Conservation (phyloP, 2,329 filamentous ascomycete species). For the Penicillium psychrosexuale region DNA sequence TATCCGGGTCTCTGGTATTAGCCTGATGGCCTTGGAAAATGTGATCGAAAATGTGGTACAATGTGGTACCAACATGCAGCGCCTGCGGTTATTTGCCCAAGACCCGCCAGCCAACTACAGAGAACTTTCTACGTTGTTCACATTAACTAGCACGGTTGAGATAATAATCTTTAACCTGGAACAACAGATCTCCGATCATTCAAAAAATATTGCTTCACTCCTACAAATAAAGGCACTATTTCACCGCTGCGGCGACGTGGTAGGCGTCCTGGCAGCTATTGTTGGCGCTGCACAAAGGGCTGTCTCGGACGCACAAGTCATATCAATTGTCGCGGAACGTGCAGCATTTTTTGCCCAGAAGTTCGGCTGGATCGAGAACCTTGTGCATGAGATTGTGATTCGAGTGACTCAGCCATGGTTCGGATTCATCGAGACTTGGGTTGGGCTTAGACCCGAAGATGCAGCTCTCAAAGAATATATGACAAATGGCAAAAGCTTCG, state of each 20-base stretch:
- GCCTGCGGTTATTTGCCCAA: constrained; percentile 35
- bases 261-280: constrained; percentile 37
- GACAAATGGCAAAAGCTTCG: constrained; percentile 56
- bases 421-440: constrained; percentile 68
- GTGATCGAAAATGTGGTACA: constrained; percentile 31
- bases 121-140: constrained; percentile 33
- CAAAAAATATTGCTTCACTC: constrained; percentile 30
- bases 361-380: constrained; percentile 58
- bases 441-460: constrained; percentile 63
- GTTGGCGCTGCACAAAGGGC: constrained; percentile 47
- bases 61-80: constrained; percentile 40
- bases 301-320: constrained; percentile 57
- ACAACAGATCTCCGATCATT: constrained; percentile 30
- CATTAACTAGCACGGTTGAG: constrained; percentile 34
- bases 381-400: constrained; percentile 65
- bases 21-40: constrained; percentile 40
- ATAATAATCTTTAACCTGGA: constrained; percentile 40
- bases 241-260: constrained; percentile 37
- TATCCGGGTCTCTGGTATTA: constrained; percentile 52
- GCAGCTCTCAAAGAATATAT: constrained; percentile 51
- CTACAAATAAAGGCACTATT: constrained; percentile 40
- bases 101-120: constrained; percentile 25
- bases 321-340: constrained; percentile 61
- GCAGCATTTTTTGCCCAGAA: constrained; percentile 63
- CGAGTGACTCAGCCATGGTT: constrained; percentile 65